phyloP scores from a whole-genome alignment of 75 land plant genomes.

The Pinus tabuliformis region DNA sequence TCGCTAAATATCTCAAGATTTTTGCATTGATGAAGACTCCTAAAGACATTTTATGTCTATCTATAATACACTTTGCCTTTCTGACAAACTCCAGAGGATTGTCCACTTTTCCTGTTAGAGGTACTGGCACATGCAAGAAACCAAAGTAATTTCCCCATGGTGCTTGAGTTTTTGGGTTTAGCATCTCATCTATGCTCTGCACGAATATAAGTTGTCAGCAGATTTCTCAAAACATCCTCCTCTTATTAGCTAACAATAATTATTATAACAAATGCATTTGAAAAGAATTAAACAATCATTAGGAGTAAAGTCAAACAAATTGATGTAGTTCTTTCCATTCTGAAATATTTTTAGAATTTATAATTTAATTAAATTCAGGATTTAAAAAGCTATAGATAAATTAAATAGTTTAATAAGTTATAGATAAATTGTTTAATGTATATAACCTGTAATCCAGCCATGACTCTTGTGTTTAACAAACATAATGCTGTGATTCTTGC shows the following conservation, averaged over 20 bases:
- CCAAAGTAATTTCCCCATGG: background rate
- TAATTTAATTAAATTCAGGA: no score
- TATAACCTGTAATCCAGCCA: slow-evolving; percentile 3
- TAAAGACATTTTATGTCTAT: slow-evolving; percentile 5
- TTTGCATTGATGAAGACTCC: background rate
- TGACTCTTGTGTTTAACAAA: slow-evolving; percentile 18
- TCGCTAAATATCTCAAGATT: background rate
- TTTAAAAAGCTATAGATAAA: no score
- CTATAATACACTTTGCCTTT: background rate
- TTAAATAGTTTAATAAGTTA: no score
- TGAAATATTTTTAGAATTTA: no score
- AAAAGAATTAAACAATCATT: no score
- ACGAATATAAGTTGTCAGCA: background rate
- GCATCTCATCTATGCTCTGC: background rate
- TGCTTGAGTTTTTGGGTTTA: background rate
- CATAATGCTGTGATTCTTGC: slow-evolving; percentile 10
- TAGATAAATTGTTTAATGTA: no score
- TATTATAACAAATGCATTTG: no score
- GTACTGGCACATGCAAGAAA: background rate
- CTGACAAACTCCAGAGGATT: background rate
- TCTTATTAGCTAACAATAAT: no score
- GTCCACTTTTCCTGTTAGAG: background rate
- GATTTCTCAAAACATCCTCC: no score
- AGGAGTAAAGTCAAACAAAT: no score
- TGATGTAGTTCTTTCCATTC: no score